A percentile compares a stretch with the other conserved stretches of the same genome.
These are phyloP conservation scores for Glomus cerebriforme DNA, from an alignment of 192 early-diverging fungal genomes.

Conservation along the genomic window DNA sequence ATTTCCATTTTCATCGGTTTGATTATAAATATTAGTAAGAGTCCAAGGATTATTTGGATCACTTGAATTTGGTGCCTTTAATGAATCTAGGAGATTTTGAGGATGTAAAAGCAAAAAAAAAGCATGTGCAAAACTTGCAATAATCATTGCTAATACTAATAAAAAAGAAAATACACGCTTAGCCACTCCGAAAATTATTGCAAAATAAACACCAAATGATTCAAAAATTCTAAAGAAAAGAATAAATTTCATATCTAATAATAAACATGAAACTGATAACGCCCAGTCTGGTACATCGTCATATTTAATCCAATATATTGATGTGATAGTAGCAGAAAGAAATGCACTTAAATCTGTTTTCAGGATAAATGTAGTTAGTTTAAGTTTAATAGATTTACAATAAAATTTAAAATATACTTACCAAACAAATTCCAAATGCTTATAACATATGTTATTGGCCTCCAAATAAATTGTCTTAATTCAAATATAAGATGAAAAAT, in stretches of 20 bases:
- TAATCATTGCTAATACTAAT: neutral
- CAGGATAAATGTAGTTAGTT: neutral
- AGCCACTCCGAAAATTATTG: slow-evolving; percentile 6
- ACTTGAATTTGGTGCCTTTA: neutral
- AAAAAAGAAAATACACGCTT: slow-evolving; percentile 6
- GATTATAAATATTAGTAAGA: neutral
- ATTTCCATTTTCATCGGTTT: neutral
- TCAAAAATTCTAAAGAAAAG: slow-evolving; percentile 4
- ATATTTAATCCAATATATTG: neutral
- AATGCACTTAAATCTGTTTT: neutral
- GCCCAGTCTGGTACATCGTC: neutral
- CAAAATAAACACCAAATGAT: neutral
- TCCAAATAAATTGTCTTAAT: slow-evolving; percentile 7
- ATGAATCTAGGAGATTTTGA: neutral
- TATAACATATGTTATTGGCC: neutral
- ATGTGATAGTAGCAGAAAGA: neutral
- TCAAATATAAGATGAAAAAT: neutral
- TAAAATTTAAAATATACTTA: neutral
- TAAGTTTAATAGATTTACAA: neutral
- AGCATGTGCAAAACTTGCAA: slow-evolving; percentile 8
- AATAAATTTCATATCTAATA: slow-evolving; percentile 15
- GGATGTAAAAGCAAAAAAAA: slow-evolving; percentile 12
- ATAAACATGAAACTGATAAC: neutral
- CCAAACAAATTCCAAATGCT: neutral
- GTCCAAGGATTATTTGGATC: neutral